Percentiles rank a stretch among this genome's conserved stretches.
Evolutionary conservation across 768 basidiomycete species (phyloP).

Genomic region (Hygrophoropsis aurantiaca): DNA sequence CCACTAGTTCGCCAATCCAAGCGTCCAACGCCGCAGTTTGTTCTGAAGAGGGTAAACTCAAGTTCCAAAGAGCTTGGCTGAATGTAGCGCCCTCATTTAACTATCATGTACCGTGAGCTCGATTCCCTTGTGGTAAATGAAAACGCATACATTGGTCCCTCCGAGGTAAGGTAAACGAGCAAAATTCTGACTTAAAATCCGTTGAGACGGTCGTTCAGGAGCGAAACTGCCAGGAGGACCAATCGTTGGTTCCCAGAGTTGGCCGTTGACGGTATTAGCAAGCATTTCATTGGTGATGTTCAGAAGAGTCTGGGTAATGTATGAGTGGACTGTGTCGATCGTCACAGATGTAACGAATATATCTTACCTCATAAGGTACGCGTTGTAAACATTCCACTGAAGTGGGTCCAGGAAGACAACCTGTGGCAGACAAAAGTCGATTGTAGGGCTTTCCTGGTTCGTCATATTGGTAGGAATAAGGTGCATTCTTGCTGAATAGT

Average conservation of each 20-base stretch:
- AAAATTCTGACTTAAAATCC: constrained; percentile 48
- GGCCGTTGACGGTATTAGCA: constrained; percentile 42
- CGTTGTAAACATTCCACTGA: constrained; percentile 46
- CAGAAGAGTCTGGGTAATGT: constrained; percentile 51
- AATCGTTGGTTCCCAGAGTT: constrained; percentile 58
- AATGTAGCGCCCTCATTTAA: constrained; percentile 55
- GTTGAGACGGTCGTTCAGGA: constrained; percentile 43
- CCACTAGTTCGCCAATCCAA: constrained; percentile 49
- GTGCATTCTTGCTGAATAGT: constrained; percentile 48
- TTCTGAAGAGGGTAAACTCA: constrained; percentile 36
- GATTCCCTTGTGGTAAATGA: neutral
- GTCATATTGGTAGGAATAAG: constrained; percentile 45
- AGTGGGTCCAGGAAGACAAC: constrained; percentile 39
- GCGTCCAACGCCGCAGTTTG: constrained; percentile 45
- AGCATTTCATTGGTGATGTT: constrained; percentile 50
- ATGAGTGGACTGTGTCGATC: too few species aligned
- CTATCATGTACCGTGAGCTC: constrained; percentile 21
- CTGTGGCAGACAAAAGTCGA: constrained; percentile 44
- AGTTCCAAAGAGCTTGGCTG: constrained; percentile 36
- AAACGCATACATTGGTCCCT: constrained; percentile 51
- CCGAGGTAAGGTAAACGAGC: constrained; percentile 52
- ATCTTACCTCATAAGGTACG: constrained; percentile 43
- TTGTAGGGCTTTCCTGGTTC: constrained; percentile 51
- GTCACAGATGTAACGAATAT: too few species aligned
- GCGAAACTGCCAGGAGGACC: constrained; percentile 52